Base-by-base conservation (phyloP, 495 filamentous ascomycete genomes). In the Amorphotheca resinae region DNA sequence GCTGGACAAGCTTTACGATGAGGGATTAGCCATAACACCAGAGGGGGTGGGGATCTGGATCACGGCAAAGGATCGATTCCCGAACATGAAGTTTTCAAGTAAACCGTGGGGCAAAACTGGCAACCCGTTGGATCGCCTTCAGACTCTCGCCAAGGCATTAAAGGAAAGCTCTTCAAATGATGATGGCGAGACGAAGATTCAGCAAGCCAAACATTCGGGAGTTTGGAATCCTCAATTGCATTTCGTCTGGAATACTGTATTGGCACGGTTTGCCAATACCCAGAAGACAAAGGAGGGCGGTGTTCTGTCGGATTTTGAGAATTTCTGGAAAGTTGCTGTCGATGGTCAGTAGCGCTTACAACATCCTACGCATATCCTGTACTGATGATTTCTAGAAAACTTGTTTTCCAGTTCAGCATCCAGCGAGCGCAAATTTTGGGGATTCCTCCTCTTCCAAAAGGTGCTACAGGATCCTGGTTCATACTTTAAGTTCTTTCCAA, bases 1-100 rank as follows among this genome's bases (percentile, higher is more conserved):
- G 0, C 63, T 95, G 43, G 63, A 78, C 38, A 69, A 64, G 11
- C 49, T 94, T 7, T 63, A 65, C 17, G 68, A 77, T 26, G 66
- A 72, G 33, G 79, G 82, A 0, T 59, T 91, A 32, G 74, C 72
- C 15, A 76, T 79, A 51, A 87, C 84, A 3, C 79, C 84, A 0
- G 89, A 96, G 55, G 89, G 89, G 14, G 72, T 95, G 33, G 84
- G 84, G 2, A 74, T 95, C 42, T 98, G 89, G 89, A 65, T 95
- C 38, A 69, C 67, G 7, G 70, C 80, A 9, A 64, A 69, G 46
- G 70, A 76, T 43, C 59, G 66, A 33, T 86, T 82, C 52, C 76
- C 84, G 0, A 61, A 70, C 4, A 69, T 78, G 35, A 67, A 67
- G 14, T 66, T 84, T 12, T 84, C 84, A 1, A 58, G 56, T 32